Percentiles rank a stretch among this genome's conserved stretches.
These are phyloP conservation scores for Ceratobasidium sp. DNA, from an alignment of 1,284 basidiomycete genomes.

Conservation along the genomic window DNA sequence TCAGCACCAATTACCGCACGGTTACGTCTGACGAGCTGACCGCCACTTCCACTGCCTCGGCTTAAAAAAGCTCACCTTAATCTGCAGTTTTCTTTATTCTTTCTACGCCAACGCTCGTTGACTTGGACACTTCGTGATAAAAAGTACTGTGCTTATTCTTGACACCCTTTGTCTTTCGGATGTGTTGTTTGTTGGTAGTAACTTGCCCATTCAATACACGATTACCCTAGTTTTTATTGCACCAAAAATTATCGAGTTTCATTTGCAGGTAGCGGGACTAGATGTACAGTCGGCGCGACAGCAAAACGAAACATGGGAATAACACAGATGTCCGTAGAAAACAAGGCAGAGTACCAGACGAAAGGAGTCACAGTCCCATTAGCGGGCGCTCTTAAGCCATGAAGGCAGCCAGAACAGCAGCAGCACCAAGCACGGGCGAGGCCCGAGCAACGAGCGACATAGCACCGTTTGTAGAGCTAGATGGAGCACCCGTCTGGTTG, in stretches of 20 bases:
- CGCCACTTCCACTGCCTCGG: too few relatives aligned
- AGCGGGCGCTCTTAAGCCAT: slow-evolving; percentile 2
- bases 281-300: neutral
- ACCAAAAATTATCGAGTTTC: neutral
- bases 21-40: too few relatives aligned
- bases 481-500: neutral
- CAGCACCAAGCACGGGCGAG: slow-evolving; percentile 14
- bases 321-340: neutral
- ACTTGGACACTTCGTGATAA: too few relatives aligned
- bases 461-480: slow-evolving; percentile 8
- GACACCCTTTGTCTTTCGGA: too few relatives aligned
- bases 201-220: too few relatives aligned
- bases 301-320: neutral
- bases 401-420: slow-evolving; percentile 9
- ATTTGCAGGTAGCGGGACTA: slow-evolving; percentile 1
- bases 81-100: too few relatives aligned
- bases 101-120: too few relatives aligned
- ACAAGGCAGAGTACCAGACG: neutral
- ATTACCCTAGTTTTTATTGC: too few relatives aligned
- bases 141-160: too few relatives aligned
- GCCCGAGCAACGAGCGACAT: slow-evolving; percentile 29
- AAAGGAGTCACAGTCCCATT: neutral
- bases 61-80: too few relatives aligned
- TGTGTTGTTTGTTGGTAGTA: too few relatives aligned
- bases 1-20: neutral